Percentiles rank a stretch among this genome's conserved stretches.
These are phyloP conservation scores for Purshia tridentata DNA, from an alignment of 306 rosid species.

Conservation along the genomic window DNA sequence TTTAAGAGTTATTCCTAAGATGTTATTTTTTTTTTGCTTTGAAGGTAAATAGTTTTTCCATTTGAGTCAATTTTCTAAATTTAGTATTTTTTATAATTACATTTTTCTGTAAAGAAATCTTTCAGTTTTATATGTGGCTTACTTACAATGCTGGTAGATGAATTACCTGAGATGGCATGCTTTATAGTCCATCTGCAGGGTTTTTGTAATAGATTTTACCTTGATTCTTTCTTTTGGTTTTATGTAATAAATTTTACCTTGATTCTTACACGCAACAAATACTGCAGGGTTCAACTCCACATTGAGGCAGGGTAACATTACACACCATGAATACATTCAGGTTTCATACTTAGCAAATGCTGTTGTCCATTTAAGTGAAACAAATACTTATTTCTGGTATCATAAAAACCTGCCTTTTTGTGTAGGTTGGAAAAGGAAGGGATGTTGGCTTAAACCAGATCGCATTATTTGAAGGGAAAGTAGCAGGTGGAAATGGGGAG, in stretches of 20 bases:
- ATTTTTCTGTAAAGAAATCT: not conserved
- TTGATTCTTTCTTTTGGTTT: not conserved
- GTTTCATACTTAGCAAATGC: conserved; percentile 36
- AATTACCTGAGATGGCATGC: too few relatives aligned
- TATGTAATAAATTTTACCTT: not conserved
- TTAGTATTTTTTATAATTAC: not conserved
- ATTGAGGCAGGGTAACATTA: conserved; percentile 87
- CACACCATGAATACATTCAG: conserved; percentile 98
- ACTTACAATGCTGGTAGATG: not conserved
- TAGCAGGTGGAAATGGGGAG: conserved; percentile 99
- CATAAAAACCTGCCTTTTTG: conserved; percentile 30
- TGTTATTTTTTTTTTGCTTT: not conserved
- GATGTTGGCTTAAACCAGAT: conserved; percentile 98
- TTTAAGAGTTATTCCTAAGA: not conserved
- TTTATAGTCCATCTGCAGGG: not conserved
- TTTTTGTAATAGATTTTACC: not conserved
- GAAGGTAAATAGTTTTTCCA: not conserved
- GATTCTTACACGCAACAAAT: conserved; percentile 12
- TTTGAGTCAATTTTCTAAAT: not conserved
- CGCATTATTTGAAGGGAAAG: conserved; percentile 98
- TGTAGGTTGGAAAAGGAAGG: conserved; percentile 98
- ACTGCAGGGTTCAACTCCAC: conserved; percentile 94
- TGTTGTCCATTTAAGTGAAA: conserved; percentile 23
- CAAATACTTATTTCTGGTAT: conserved; percentile 20
- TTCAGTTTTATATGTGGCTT: not conserved